A percentile compares a stretch with the other conserved stretches of the same genome.
These are phyloP conservation scores for Salix brachista DNA, from an alignment of 345 rosid species.

Conservation along the genomic window DNA sequence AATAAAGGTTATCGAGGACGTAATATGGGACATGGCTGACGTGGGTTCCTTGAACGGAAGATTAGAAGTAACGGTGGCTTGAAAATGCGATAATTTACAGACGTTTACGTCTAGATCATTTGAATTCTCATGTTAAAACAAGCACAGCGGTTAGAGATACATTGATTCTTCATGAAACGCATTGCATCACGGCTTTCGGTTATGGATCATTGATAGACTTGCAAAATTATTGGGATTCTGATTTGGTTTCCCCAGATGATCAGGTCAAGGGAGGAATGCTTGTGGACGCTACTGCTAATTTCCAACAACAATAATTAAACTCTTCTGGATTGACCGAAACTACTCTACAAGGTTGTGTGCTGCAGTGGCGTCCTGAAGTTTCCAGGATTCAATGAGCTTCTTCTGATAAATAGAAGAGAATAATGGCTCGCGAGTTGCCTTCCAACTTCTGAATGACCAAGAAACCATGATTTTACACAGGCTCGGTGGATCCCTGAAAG, in stretches of 20 bases:
- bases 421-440: too few relatives aligned
- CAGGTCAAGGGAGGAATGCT: background rate
- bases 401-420: too few relatives aligned
- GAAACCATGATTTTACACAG: too few relatives aligned
- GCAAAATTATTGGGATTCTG: background rate
- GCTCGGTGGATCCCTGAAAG: too few relatives aligned
- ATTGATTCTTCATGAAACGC: background rate
- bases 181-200: background rate
- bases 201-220: background rate
- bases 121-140: background rate
- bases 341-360: too few relatives aligned
- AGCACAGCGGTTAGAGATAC: background rate
- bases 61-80: background rate
- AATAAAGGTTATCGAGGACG: background rate
- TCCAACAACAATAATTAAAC: too few relatives aligned
- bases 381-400: too few relatives aligned
- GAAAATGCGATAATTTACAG: background rate
- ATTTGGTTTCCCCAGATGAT: background rate
- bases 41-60: background rate
- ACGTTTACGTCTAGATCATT: background rate
- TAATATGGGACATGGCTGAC: background rate
- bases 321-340: too few relatives aligned
- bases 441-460: too few relatives aligned
- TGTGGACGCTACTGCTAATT: background rate
- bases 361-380: too few relatives aligned